phyloP scores from a whole-genome alignment of 2,329 filamentous ascomycete species.

The Pseudopithomyces maydicus region DNA sequence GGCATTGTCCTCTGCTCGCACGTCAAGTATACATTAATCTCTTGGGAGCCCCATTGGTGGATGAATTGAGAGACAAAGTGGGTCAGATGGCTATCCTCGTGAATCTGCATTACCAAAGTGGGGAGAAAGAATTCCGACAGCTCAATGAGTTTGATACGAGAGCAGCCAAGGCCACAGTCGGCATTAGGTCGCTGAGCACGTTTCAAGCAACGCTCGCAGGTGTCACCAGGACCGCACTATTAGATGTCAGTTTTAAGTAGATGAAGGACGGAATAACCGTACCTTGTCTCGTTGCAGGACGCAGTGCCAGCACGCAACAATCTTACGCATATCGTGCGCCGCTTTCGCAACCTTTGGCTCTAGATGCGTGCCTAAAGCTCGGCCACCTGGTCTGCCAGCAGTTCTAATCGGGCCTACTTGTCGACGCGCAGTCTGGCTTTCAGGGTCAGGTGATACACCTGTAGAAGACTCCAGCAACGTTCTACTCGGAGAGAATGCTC shows the following conservation, averaged over 20 bases:
- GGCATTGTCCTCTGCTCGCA: slow-evolving; percentile 49
- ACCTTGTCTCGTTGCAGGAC: slow-evolving; percentile 54
- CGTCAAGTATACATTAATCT: slow-evolving; percentile 50
- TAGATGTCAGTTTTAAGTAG: slow-evolving; percentile 12
- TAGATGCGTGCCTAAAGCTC: slow-evolving; percentile 45
- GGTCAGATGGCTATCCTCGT: slow-evolving; percentile 50
- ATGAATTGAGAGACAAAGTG: slow-evolving; percentile 47
- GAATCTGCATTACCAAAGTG: slow-evolving; percentile 46
- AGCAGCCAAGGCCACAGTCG: slow-evolving; percentile 50
- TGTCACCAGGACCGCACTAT: slow-evolving; percentile 46
- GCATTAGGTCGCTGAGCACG: slow-evolving; percentile 45
- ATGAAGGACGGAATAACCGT: slow-evolving; percentile 13
- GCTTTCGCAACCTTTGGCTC: slow-evolving; percentile 45
- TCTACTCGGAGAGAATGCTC: slow-evolving; percentile 13
- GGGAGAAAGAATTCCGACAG: slow-evolving; percentile 52
- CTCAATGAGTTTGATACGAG: slow-evolving; percentile 53
- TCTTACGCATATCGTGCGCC: slow-evolving; percentile 52
- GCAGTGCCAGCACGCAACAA: slow-evolving; percentile 55
- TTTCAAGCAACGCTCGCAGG: slow-evolving; percentile 47
- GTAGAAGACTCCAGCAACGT: slow-evolving; percentile 24
- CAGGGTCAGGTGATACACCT: slow-evolving; percentile 33
- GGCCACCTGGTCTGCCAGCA: slow-evolving; percentile 40
- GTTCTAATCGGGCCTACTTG: slow-evolving; percentile 25
- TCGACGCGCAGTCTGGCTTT: slow-evolving; percentile 16
- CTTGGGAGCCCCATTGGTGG: slow-evolving; percentile 40